phyloP scores from a whole-genome alignment of 257 asterid species.

The Forsythia suspensa region DNA sequence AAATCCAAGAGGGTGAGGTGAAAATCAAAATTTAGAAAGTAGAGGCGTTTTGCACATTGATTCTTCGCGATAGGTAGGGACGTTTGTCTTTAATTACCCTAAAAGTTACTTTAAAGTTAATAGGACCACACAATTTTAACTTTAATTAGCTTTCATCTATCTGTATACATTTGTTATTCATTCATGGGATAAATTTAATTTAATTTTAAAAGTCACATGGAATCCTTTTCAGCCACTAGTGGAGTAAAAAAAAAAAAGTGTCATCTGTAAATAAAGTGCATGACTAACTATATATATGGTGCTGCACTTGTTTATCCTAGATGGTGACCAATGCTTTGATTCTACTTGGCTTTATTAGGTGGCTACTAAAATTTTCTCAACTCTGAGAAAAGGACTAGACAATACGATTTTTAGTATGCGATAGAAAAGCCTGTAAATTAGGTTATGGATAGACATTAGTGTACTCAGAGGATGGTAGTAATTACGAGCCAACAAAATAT shows the following conservation, averaged over 20 bases:
- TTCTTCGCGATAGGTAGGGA: too few species aligned
- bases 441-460: neutral
- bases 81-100: too few species aligned
- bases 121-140: neutral
- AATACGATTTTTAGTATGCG: neutral
- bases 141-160: neutral
- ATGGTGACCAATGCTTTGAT: conserved; percentile 25
- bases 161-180: neutral
- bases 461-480: neutral
- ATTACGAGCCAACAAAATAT: neutral
- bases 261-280: conserved; percentile 9
- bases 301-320: conserved; percentile 18
- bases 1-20: too few species aligned
- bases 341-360: neutral
- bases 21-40: too few species aligned
- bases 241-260: neutral
- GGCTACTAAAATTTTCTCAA: neutral
- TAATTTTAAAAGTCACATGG: neutral
- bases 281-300: conserved; percentile 7
- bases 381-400: neutral
- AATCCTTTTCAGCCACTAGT: conserved; percentile 7
- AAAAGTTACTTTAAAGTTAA: neutral
- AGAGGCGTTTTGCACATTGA: too few species aligned
- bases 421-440: neutral
- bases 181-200: conserved; percentile 5